phyloP scores from a whole-genome alignment of 139 green algal species.

The Diplosphaera chodatii region DNA sequence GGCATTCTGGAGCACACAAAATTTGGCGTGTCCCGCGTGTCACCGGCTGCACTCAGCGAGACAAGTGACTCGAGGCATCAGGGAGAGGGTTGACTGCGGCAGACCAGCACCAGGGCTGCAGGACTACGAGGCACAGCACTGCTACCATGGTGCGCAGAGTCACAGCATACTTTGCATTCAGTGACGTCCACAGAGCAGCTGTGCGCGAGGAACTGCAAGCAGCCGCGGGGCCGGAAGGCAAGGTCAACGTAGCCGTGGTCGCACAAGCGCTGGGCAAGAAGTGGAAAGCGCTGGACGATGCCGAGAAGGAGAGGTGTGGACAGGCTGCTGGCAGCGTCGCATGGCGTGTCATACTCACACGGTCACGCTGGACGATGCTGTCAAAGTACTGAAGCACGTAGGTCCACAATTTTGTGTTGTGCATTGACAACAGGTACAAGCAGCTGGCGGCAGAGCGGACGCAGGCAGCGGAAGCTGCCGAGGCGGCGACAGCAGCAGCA shows the following conservation, averaged over 20 bases:
- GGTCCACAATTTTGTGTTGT: no score
- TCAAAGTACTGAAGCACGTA: no score
- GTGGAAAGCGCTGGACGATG: constrained; percentile 51
- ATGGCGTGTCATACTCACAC: no score
- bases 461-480: constrained; percentile 6
- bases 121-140: no score
- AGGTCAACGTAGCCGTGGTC: constrained; percentile 34
- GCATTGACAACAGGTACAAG: constrained; percentile 13
- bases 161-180: constrained; percentile 50
- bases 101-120: no score
- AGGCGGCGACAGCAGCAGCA: background rate
- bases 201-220: constrained; percentile 37
- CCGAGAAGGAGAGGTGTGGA: constrained; percentile 48
- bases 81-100: no score
- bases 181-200: constrained; percentile 23
- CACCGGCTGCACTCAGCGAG: no score
- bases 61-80: no score
- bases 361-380: no score
- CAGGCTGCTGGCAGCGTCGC: no score
- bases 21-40: no score
- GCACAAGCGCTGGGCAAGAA: constrained; percentile 54
- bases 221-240: constrained; percentile 9
- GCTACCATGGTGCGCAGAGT: constrained; percentile 3
- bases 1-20: no score
- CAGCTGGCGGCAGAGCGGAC: background rate